phyloP scores from a whole-genome alignment of 768 basidiomycete species.

The Pleurotus salmoneostramineus region DNA sequence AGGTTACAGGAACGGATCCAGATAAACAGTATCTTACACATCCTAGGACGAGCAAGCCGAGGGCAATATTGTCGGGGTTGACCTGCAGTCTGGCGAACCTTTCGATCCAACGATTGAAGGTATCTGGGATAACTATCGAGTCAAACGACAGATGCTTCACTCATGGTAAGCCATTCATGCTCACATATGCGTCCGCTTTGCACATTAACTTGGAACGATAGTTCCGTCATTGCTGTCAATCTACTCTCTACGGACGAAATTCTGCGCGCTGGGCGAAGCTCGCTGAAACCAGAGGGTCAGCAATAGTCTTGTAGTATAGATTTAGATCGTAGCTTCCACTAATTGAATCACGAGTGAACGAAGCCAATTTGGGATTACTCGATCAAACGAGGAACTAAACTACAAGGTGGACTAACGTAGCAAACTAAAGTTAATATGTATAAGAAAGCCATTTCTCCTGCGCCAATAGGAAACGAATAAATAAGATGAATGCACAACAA shows the following conservation, averaged over 20 bases:
- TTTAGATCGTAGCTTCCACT: no score
- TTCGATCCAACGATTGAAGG: slow-evolving; percentile 95
- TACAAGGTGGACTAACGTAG: not conserved
- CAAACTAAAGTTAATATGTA: not conserved
- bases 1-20: slow-evolving; percentile 12
- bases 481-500: slow-evolving; percentile 4
- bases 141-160: slow-evolving; percentile 98
- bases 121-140: slow-evolving; percentile 98
- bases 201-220: slow-evolving; percentile 24
- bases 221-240: slow-evolving; percentile 94
- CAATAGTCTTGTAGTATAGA: slow-evolving; percentile 25
- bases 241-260: slow-evolving; percentile 96
- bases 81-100: slow-evolving; percentile 91
- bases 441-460: slow-evolving; percentile 3
- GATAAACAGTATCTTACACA: not conserved
- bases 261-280: slow-evolving; percentile 82
- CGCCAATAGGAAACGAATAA: slow-evolving; percentile 5
- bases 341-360: slow-evolving; percentile 8
- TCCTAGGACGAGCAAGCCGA: slow-evolving; percentile 87
- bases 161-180: slow-evolving; percentile 62
- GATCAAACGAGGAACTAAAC: not conserved
- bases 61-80: slow-evolving; percentile 88
- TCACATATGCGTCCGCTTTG: slow-evolving; percentile 9
- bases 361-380: not conserved
- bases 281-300: slow-evolving; percentile 75